Percentiles rank a stretch among this genome's conserved stretches.
These are phyloP conservation scores for Diaporthe capsici DNA, from an alignment of 2,329 filamentous ascomycete genomes.

Conservation along the genomic window DNA sequence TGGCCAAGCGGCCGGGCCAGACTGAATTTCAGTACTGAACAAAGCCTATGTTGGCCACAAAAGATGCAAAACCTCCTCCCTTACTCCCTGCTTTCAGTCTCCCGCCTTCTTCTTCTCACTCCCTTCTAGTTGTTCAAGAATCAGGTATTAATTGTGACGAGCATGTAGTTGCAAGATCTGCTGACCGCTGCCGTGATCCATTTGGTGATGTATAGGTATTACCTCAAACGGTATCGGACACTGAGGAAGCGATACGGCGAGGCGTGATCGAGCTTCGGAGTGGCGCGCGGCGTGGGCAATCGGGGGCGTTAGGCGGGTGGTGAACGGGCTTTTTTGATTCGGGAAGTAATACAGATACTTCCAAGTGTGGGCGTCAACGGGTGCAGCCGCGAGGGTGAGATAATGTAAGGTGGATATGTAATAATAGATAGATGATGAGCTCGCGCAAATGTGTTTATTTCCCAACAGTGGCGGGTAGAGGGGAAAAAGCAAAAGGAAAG, in stretches of 20 bases:
- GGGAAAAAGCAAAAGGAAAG: not conserved
- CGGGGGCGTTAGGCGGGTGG: not conserved
- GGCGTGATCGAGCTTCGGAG: conserved; percentile 45
- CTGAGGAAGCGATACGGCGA: conserved; percentile 84
- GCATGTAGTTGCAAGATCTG: not conserved
- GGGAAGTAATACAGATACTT: too few species aligned
- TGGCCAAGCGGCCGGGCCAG: conserved; percentile 24
- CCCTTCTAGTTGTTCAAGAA: conserved; percentile 2
- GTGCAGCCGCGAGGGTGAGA: not conserved
- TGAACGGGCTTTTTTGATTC: not conserved
- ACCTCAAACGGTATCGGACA: conserved; percentile 90
- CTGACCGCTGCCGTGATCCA: conserved; percentile 26
- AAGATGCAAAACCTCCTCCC: not conserved
- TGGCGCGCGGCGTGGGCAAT: not conserved
- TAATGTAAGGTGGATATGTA: conserved; percentile 1
- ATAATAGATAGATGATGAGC: conserved; percentile 28
- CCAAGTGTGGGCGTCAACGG: not conserved
- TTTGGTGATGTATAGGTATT: conserved; percentile 73
- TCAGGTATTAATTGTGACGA: not conserved
- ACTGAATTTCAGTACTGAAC: not conserved
- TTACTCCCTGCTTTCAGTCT: not conserved
- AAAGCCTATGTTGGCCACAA: not conserved
- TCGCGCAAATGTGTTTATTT: conserved; percentile 27
- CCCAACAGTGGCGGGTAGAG: not conserved
- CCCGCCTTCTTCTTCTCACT: not conserved